Percentiles rank a stretch among this genome's conserved stretches.
Evolutionary conservation across 352 stramenopile species (phyloP).

Genomic region (Globisporangium orthogonon): DNA sequence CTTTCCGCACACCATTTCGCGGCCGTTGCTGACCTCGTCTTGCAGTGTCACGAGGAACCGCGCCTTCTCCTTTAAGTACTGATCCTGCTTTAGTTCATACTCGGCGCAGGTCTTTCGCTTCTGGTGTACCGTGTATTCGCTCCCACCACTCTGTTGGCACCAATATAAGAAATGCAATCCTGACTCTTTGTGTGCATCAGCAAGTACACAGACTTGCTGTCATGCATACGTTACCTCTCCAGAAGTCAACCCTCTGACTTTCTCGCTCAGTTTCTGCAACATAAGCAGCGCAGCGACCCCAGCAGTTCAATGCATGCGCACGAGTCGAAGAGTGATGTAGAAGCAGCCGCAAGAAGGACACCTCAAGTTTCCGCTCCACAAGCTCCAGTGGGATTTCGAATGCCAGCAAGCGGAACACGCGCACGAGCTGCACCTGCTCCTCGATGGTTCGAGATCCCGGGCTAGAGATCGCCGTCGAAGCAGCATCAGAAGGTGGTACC

Average conservation of each 20-base stretch:
- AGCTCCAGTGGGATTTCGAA: slow-evolving; percentile 59
- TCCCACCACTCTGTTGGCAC: neutral
- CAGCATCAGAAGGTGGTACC: slow-evolving; percentile 17
- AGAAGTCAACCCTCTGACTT: slow-evolving; percentile 8
- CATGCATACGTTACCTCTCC: slow-evolving; percentile 2
- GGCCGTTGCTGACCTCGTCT: slow-evolving; percentile 48
- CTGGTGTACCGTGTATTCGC: neutral
- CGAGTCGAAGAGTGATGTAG: no score
- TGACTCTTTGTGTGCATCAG: neutral
- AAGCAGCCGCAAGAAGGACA: slow-evolving; percentile 7
- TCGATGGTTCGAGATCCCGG: slow-evolving; percentile 43
- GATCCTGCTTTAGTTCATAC: slow-evolving; percentile 28
- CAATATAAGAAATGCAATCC: neutral
- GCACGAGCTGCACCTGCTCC: slow-evolving; percentile 68
- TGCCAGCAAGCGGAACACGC: slow-evolving; percentile 61
- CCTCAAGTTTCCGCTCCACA: slow-evolving; percentile 58
- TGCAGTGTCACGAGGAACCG: slow-evolving; percentile 47
- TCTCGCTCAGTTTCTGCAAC: slow-evolving; percentile 38
- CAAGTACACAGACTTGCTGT: neutral
- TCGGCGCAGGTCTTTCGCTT: slow-evolving; percentile 24
- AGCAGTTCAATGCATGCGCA: neutral
- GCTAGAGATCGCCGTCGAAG: slow-evolving; percentile 14
- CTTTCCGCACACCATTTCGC: slow-evolving; percentile 41
- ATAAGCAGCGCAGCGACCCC: neutral
- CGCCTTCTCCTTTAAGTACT: slow-evolving; percentile 28